phyloP scores from a whole-genome alignment of 2,329 filamentous ascomycete species.

The Penicillium concentricum region DNA sequence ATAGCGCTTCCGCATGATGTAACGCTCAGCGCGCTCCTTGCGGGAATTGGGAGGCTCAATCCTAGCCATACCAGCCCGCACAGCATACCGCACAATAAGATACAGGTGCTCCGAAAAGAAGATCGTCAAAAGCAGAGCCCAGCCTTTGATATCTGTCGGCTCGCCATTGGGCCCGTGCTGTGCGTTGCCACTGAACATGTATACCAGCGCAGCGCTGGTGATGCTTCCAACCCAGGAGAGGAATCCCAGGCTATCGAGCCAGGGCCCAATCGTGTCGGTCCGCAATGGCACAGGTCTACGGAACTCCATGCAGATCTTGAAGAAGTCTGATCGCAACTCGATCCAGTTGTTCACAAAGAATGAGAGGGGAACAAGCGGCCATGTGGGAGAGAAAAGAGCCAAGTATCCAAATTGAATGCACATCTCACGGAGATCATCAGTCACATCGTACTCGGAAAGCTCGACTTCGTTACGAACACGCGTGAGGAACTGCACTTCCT shows the following conservation, averaged over 20 bases:
- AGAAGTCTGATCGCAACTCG: constrained; percentile 86
- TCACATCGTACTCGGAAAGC: constrained; percentile 86
- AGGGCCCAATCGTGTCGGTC: constrained; percentile 91
- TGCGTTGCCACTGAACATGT: constrained; percentile 72
- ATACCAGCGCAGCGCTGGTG: constrained; percentile 82
- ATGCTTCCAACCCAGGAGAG: constrained; percentile 91
- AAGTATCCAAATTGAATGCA: constrained; percentile 87
- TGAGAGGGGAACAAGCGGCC: constrained; percentile 84
- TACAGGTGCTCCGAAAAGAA: constrained; percentile 88
- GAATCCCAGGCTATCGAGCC: constrained; percentile 85
- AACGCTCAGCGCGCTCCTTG: constrained; percentile 80
- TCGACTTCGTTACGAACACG: constrained; percentile 83
- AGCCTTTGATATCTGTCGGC: constrained; percentile 66
- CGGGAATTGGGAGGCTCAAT: constrained; percentile 83
- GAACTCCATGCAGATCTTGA: constrained; percentile 92
- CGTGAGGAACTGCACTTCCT: constrained; percentile 78
- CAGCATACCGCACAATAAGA: constrained; percentile 70
- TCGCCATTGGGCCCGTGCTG: constrained; percentile 47
- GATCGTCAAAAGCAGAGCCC: constrained; percentile 78
- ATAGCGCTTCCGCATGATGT: constrained; percentile 73
- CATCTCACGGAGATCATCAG: constrained; percentile 90
- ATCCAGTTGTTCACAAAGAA: constrained; percentile 97
- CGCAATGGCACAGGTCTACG: constrained; percentile 86
- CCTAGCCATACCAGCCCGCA: constrained; percentile 72
- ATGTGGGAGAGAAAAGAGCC: constrained; percentile 87